phyloP scores from a whole-genome alignment of 345 rosid genomes.

The Boechera retrofracta region DNA sequence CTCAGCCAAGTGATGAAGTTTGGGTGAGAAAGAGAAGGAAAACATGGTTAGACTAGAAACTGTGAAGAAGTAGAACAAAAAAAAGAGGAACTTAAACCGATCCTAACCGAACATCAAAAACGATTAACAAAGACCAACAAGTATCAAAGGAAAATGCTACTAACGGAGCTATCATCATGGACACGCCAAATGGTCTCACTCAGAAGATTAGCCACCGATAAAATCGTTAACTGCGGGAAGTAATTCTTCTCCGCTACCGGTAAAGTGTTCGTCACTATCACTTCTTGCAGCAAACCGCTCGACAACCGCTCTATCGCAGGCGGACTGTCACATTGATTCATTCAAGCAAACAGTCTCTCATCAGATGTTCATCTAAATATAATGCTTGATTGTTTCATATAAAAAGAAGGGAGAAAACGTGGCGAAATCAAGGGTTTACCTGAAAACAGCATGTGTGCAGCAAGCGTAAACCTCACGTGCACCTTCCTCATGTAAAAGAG shows the following conservation, averaged over 20 bases:
- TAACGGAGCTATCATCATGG: slow-evolving; percentile 84
- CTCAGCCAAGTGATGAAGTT: slow-evolving; percentile 6
- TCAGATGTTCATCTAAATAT: slow-evolving; percentile 1
- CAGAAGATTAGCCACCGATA: slow-evolving; percentile 78
- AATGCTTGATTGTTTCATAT: background rate
- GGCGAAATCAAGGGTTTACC: slow-evolving; percentile 48
- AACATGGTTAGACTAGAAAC: slow-evolving; percentile 34
- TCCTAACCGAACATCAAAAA: slow-evolving; percentile 21
- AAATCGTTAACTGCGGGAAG: slow-evolving; percentile 77
- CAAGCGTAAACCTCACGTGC: slow-evolving; percentile 99
- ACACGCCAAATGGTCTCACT: slow-evolving; percentile 94
- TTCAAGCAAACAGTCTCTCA: slow-evolving; percentile 1
- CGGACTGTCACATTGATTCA: slow-evolving; percentile 53
- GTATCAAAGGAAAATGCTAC: slow-evolving; percentile 63
- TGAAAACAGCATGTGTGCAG: slow-evolving; percentile 95
- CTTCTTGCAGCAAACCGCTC: slow-evolving; percentile 80
- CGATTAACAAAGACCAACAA: background rate
- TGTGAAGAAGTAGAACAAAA: background rate
- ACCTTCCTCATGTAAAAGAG: slow-evolving; percentile 92
- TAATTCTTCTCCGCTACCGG: slow-evolving; percentile 74
- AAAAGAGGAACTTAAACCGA: slow-evolving; percentile 11
- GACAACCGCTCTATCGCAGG: slow-evolving; percentile 85
- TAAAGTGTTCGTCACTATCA: slow-evolving; percentile 76
- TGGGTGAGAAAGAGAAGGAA: slow-evolving; percentile 23
- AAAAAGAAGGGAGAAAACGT: background rate